These are phyloP conservation scores for Tuber indicum DNA, from an alignment of 495 filamentous ascomycete species.

Conservation along the genomic window DNA sequence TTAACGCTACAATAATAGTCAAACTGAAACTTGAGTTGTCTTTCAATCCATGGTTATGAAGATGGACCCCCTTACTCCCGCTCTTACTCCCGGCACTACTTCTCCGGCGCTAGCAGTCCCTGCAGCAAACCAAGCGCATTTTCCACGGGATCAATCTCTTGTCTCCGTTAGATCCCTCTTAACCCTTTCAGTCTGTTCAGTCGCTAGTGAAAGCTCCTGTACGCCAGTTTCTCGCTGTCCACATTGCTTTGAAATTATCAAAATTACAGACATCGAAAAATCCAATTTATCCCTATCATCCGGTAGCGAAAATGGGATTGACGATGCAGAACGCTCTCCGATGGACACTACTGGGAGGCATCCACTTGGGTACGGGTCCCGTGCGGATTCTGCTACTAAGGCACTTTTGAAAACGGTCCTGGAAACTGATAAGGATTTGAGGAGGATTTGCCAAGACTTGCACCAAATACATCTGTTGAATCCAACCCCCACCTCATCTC, in stretches of 20 bases:
- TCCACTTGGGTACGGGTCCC: constrained; percentile 3
- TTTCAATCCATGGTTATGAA: constrained; percentile 6
- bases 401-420: constrained; percentile 20
- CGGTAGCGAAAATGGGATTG: background rate
- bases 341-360: constrained; percentile 11
- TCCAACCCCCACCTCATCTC: constrained; percentile 27
- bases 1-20: background rate
- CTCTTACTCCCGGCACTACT: constrained; percentile 19
- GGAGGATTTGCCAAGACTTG: constrained; percentile 25
- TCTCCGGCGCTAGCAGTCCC: constrained; percentile 15
- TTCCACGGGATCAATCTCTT: constrained; percentile 11
- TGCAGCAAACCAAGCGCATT: background rate
- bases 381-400: constrained; percentile 13
- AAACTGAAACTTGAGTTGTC: background rate
- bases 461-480: constrained; percentile 30
- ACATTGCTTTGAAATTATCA: constrained; percentile 19
- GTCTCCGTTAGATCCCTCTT: constrained; percentile 25
- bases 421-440: constrained; percentile 23
- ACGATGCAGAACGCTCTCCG: constrained; percentile 8
- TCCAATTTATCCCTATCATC: background rate
- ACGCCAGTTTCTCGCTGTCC: constrained; percentile 5
- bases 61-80: constrained; percentile 23
- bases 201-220: constrained; percentile 15
- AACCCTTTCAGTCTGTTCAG: constrained; percentile 27
- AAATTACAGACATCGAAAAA: constrained; percentile 1